Percentiles rank a stretch among this genome's conserved stretches.
These are phyloP conservation scores for Medicago ruthenica DNA, from an alignment of 306 rosid species.

Conservation along the genomic window DNA sequence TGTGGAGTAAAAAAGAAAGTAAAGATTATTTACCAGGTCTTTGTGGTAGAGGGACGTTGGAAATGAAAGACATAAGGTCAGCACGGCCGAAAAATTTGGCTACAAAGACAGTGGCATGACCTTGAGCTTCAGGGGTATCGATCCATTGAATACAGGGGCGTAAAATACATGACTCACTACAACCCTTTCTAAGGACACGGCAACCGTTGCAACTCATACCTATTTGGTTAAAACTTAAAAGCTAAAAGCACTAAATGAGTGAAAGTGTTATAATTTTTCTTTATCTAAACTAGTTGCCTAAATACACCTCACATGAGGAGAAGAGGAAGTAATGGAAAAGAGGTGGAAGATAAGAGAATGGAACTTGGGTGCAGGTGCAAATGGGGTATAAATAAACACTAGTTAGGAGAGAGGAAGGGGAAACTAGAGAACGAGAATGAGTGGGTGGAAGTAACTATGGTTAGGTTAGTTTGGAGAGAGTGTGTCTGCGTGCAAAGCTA, in stretches of 20 bases:
- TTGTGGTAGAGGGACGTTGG: constrained; percentile 83
- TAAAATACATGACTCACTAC: constrained; percentile 89
- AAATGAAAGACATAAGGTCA: constrained; percentile 96
- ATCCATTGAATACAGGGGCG: constrained; percentile 96
- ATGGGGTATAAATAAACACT: constrained; percentile 53
- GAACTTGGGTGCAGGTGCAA: constrained; percentile 15
- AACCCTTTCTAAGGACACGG: constrained; percentile 96
- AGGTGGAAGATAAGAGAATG: constrained; percentile 34
- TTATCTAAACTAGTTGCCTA: background rate
- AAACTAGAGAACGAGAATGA: background rate
- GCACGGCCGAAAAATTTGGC: constrained; percentile 99
- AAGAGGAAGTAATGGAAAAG: background rate
- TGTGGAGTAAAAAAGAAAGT: background rate
- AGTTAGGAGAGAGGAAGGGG: constrained; percentile 1
- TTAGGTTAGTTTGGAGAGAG: constrained; percentile 43
- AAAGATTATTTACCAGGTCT: constrained; percentile 64
- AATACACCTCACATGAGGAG: constrained; percentile 40
- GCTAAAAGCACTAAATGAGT: no score
- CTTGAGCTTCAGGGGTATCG: constrained; percentile 88
- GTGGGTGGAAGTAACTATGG: constrained; percentile 42
- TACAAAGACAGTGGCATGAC: constrained; percentile 92
- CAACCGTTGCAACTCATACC: constrained; percentile 98
- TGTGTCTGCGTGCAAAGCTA: constrained; percentile 20
- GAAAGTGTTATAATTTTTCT: background rate
- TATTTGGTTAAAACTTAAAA: background rate